Evolutionary conservation across 2,329 filamentous ascomycete species (phyloP), one percentile per base, ranked within the genome.

Genomic region (Onygenales sp.): DNA sequence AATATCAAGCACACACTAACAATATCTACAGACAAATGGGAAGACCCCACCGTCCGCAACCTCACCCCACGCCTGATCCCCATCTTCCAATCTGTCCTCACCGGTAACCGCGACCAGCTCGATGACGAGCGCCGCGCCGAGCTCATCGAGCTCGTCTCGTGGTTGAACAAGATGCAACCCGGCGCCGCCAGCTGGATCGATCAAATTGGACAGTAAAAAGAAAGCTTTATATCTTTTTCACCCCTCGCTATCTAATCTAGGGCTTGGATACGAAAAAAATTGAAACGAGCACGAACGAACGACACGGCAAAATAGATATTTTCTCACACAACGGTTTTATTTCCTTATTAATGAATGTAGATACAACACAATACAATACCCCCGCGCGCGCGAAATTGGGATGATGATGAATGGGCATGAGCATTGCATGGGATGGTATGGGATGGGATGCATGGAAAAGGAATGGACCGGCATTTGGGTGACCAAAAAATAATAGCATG

Each of bases 131-230:
- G 73, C 43, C 68, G 74, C 11, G 65, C 65, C 32, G 71, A 76
- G 60, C 62, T 77, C 31, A 67, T 72, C 49, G 71, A 76, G 61
- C 68, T 77, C 7, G 74, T 76, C 56, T 71, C 72, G 57, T 76
- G 71, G 66, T 61, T 77, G 54, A 74, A 74, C 61, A 67, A 71
- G 58, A 71, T 70, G 67, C 69, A 72, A 59, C 62, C 69, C 10
- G 69, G 69, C 39, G 62, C 58, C 47, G 67, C 69, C 44, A 52
- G 48, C 37, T 72, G 68, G 66, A 66, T 62, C 42, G 68, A 71
- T 58, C 55, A 59, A 45, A 39, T 58, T 9, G 48, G 45, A 32
- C 46, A 57, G 42, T 58, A 53, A 52, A 14, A 17, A 14, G 13
- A 9, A 31, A 44, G 42, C 42, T 27, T 31, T 13, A 3, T 14